Evolutionary conservation across 176 grass and related monocot species (phyloP), one percentile per base, ranked within the genome.

Genomic region (Typha latifolia): DNA sequence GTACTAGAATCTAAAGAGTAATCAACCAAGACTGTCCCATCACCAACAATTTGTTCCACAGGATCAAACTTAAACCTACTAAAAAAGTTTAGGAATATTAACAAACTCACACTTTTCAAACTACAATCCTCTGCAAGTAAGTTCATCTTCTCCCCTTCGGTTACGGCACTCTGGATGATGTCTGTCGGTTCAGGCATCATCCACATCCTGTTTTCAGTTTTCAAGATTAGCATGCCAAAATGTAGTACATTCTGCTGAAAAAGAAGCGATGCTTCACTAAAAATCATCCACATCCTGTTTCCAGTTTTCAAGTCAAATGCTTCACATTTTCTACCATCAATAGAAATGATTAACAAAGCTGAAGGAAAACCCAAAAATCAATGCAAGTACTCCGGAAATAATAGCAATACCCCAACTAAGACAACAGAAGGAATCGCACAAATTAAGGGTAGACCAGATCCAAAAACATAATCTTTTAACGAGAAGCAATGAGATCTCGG

Each of bases 131-230:
- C 80, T 14, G 74, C 57, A 12, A 66, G 3, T 27, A 72, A 53
- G 14, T 82, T 61, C n/a, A 72, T 7, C 14, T 63, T 53, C 61
- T 69, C 48, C 55, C 47, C 72, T 64, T 67, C 72, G 62, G 27
- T 81, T 20, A 32, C 62, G 66, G 82, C 86, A 77, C 79, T 78
- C 51, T 43, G 75, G 14, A 74, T 70, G 19, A 81, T 61, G 13
- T 91, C 82, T 16, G 51, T 82, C 51, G 82, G 66, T 56, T 88
- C 92, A 0, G 92, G 92, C 49, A 91, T 56, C 23, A 69, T 85
- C 92, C 85, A 96, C 77, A 91, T 91, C 72, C 92, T 96, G 80
- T 51, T 62, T 65, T 51, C 49, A 23, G 24, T 5, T 19, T 70
- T 11, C 23, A 62, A 3, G 64, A 27, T 14, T 53, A 23, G 22